Evolutionary conservation across 768 basidiomycete genomes (phyloP), one percentile per base, ranked within the genome.

Genomic region (Lentinus brumalis): DNA sequence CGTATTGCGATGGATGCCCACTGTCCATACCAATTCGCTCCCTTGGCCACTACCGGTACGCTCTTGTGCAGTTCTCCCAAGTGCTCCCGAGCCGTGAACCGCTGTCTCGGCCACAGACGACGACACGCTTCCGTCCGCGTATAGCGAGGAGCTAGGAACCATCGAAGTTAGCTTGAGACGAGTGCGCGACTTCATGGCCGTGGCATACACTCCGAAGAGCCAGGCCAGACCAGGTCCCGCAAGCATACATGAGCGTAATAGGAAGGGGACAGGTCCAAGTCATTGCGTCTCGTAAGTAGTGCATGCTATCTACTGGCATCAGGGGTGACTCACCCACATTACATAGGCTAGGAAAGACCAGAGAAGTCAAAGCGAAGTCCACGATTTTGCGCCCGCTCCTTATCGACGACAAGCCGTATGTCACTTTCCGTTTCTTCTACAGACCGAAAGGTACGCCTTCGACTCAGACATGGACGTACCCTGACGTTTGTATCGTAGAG

Each of bases 91-190:
- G 21, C 4, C n/a, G 15, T 26, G 15, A 32, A 29, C 15, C 15
- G 35, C 21, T 12, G n/a, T 44, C 10, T 29, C 32, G 35, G 35
- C 35, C 40, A 18, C 14, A 53, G 61, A 44, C 14, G 56, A 59
- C 46, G 55, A 56, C 35, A 45, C 39, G 12, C 60, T 58, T 7
- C 64, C 64, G 18, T 56, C 50, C 11, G 57, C 55, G 1, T 66
- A 62, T 29, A 63, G 50, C 31, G 62, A 59, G 32, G 55, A 66
- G 8, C 41, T 66, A 14, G 62, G 65, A 1, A 54, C 53, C 38
- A 51, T 66, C 5, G 59, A 66, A 42, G 46, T 66, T 2, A 57
- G 50, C 29, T n/a, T 66, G 15, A 32, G 58, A 29, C 57, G 65
- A 9, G 60, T 56, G 7, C 53, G 39, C 21, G 51, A 57, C 47